Conservation (phyloP, 192 early-diverging fungal genomes). For the Coemansia sp. region DNA sequence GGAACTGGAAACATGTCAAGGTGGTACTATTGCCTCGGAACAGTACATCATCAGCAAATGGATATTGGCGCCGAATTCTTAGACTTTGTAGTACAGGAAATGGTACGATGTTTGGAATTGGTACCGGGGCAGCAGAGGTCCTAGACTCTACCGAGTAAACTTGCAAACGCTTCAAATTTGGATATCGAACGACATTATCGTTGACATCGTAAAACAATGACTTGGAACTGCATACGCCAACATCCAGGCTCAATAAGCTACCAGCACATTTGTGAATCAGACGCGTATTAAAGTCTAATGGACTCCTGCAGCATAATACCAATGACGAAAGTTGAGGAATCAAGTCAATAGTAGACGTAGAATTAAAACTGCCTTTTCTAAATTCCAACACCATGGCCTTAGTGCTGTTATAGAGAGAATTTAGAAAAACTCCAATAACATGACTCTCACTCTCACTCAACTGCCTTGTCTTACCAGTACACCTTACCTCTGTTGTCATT, state of each 20-base stretch:
- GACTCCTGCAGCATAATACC: no score
- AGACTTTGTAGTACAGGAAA: no score
- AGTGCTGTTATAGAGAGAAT: not conserved
- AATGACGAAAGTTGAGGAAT: no score
- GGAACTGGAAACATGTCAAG: no score
- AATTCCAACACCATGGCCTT: not conserved
- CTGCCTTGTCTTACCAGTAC: not conserved
- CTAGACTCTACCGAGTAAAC: not conserved
- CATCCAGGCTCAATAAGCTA: not conserved
- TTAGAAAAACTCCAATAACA: no score
- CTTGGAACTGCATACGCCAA: not conserved
- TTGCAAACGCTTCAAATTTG: not conserved
- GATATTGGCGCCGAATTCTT: not conserved
- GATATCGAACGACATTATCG: not conserved
- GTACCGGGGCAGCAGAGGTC: no score
- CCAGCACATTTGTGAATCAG: no score
- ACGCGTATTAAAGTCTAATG: no score
- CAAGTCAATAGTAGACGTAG: not conserved
- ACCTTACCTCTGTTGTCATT: not conserved
- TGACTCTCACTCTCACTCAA: no score
- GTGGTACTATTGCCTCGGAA: no score
- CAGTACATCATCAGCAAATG: slow-evolving; percentile 6
- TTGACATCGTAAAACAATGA: not conserved
- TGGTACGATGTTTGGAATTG: not conserved
- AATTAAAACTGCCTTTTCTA: not conserved